Evolutionary conservation across 148 eudicot species (phyloP).

Genomic region (Fagopyrum esculentum): DNA sequence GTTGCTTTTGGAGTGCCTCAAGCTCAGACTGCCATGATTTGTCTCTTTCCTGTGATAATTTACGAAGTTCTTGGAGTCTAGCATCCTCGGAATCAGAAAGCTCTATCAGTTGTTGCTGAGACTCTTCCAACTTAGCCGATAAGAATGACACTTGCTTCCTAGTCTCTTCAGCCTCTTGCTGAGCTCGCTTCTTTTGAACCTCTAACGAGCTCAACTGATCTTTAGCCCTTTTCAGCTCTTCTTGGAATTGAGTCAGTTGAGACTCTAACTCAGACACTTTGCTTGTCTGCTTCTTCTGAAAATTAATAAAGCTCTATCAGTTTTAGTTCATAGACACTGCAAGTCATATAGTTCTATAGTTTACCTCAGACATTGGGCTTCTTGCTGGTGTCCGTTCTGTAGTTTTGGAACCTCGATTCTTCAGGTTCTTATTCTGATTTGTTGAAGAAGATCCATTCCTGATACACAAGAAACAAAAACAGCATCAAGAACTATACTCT

Average conservation of each 20-base stretch:
- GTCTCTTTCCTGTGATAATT: constrained; percentile 80
- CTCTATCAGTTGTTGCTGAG: constrained; percentile 55
- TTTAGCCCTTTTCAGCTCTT: constrained; percentile 65
- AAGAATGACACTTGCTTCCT: constrained; percentile 51
- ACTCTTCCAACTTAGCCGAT: constrained; percentile 52
- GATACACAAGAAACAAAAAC: background rate
- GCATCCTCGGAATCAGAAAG: constrained; percentile 58
- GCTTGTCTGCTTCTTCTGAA: constrained; percentile 55
- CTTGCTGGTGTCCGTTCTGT: constrained; percentile 58
- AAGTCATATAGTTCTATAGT: background rate
- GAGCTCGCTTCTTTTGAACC: constrained; percentile 39
- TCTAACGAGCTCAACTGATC: constrained; percentile 72
- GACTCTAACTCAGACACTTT: constrained; percentile 63
- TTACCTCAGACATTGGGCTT: constrained; percentile 62
- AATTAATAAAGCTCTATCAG: background rate
- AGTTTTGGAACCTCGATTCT: constrained; percentile 63
- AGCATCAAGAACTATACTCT: background rate
- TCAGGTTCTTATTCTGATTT: constrained; percentile 41
- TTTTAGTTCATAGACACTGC: too few relatives aligned
- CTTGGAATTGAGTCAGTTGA: constrained; percentile 67
- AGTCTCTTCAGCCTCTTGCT: constrained; percentile 68
- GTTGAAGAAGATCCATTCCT: constrained; percentile 19
- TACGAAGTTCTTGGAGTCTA: constrained; percentile 60
- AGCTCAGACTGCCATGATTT: constrained; percentile 80
- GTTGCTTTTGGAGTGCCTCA: constrained; percentile 68